phyloP scores from a whole-genome alignment of 2,329 filamentous ascomycete species.

The Pseudodiploospora longispora region DNA sequence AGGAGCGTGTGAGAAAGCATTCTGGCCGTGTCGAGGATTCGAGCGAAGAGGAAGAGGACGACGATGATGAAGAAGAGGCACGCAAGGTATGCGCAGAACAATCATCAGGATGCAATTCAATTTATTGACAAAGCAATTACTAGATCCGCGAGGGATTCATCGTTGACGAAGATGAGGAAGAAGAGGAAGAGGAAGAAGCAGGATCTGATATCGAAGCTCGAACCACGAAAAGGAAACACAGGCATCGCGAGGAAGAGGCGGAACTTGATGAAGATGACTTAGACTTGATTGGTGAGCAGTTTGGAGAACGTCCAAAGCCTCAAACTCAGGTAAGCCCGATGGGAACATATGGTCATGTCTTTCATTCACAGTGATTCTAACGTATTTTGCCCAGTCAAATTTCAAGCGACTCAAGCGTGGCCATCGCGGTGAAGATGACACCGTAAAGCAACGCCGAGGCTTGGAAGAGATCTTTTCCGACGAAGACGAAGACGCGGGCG shows the following conservation, averaged over 20 bases:
- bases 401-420: conserved; percentile 96
- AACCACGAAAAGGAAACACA: conserved; percentile 59
- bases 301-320: conserved; percentile 54
- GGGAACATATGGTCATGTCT: conserved; percentile 1
- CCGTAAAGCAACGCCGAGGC: conserved; percentile 56
- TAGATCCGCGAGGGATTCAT: conserved; percentile 94
- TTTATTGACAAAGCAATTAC: background rate
- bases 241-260: conserved; percentile 75
- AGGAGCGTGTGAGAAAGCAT: conserved; percentile 39
- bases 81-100: conserved; percentile 49
- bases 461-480: conserved; percentile 93
- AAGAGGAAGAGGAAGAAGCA: conserved; percentile 60
- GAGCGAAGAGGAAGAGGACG: conserved; percentile 85
- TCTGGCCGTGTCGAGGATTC: conserved; percentile 59
- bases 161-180: conserved; percentile 82
- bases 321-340: conserved; percentile 57
- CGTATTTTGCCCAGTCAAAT: conserved; percentile 53
- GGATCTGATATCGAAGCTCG: conserved; percentile 48
- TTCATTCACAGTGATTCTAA: background rate
- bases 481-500: conserved; percentile 70
- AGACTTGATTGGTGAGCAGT: conserved; percentile 82
- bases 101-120: background rate
- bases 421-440: conserved; percentile 65
- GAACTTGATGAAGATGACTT: conserved; percentile 93
- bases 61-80: conserved; percentile 82